Base-by-base conservation (phyloP, 169 alveolate species). In the Eimeria acervulina region DNA sequence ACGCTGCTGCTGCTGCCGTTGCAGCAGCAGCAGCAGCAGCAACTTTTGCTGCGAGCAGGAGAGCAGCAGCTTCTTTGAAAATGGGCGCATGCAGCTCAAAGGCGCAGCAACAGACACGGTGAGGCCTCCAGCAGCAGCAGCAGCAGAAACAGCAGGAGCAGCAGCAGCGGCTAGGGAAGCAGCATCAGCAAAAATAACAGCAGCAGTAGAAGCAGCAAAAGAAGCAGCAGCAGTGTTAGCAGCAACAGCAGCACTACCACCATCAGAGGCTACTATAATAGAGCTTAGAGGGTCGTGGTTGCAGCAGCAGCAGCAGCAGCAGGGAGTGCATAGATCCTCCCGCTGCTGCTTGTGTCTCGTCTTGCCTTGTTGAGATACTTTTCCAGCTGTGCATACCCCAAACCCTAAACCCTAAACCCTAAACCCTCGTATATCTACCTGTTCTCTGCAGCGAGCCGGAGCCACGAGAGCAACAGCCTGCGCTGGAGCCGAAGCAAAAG, bases 11-110 rank as follows among this genome's bases (percentile, higher is more conserved):
- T 80, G 90, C 90, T 80, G 90, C 90, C 26, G 70, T 55, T 80
- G 90, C 88, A 76, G 88, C 88, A 76, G 88, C 88, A 76, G 88
- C 88, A 76, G 59, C 81, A 70, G 81, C 81, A 70, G 81, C 81
- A 36, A 70, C 81, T 70, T 31, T 40, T 76, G 88, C 88, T 76
- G 88, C 88, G 31, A 23, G 88, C 47, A 40, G 33, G 31, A 0
- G 61, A 76, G 88, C 59, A 33, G 51, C 61, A 15, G 88, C 59
- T 31, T 76, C 51, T 23, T 28, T 76, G 88, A 76, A 76, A 76
- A 76, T 76, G 88, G 88, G 88, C 88, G 88, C 88, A 36, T 76
- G 88, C 88, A 44, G 88, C 47, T 76, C 88, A 13, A 76, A 76
- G 59, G 88, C 61, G 88, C 47, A 31, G 59, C 47, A 76, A 40